Evolutionary conservation across 257 asterid genomes (phyloP), one percentile per base, ranked within the genome.

Genomic region (Solanum peruvianum): DNA sequence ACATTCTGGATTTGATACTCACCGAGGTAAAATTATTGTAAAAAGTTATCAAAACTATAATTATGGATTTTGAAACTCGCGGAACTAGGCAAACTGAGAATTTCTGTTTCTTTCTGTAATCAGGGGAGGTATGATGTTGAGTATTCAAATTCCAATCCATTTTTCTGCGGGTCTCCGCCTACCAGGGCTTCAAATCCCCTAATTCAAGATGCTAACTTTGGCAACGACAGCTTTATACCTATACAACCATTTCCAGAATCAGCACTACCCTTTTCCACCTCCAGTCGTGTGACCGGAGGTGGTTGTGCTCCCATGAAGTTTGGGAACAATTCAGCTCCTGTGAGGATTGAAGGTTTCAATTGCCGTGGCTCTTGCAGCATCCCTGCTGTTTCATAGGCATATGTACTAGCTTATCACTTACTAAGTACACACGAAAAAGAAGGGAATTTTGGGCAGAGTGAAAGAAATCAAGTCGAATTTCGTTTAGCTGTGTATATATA

Each of bases 291-390:
- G 83, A 88, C 56, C 9, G 92, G 93, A 33, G 92, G 95, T 56
- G 90, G 91, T 52, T 89, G 92, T 12, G 92, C 86, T 31, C 92
- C 90, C 18, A 88, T 88, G 62, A 91, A 85, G 41, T 92, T 88
- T 35, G 92, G 89, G 82, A 86, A 91, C 84, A 92, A 85, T 47
- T 92, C 93, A 35, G 93, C 94, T 62, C 93, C 93, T 11, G 92
- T 91, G 85, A 89, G 93, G 89, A 92, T 94, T 42, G 95, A 93
- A 88, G 98, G 98, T 11, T 94, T 94, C 92, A 89, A 91, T 67
- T 91, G 95, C 67, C 92, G 85, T 77, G 73, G 62, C n/a, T 18
- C 10, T 23, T 52, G 62, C n/a, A 52, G 93, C 92, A 87, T 93
- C 85, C 87, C 94, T 35, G 91, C 94, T 2, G 88, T 91, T 75